A percentile compares a stretch with the other conserved stretches of the same genome.
Conservation (phyloP, 495 filamentous ascomycete species). For the Echria macrotheca region DNA sequence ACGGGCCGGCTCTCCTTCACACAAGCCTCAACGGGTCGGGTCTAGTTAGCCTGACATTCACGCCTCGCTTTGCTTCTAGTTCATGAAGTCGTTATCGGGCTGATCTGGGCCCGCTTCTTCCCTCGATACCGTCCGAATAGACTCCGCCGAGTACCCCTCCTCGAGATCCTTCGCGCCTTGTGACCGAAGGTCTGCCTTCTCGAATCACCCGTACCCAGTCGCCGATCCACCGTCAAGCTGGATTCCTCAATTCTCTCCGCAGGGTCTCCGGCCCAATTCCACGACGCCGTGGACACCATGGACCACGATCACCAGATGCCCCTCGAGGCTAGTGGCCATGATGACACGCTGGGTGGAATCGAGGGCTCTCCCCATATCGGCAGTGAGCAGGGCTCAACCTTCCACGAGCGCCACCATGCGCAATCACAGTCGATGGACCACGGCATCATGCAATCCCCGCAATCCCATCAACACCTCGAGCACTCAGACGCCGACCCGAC, state of each 20-base stretch:
- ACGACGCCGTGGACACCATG: slow-evolving; percentile 47
- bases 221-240: slow-evolving; percentile 39
- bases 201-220: too few species aligned
- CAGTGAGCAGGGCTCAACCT: slow-evolving; percentile 19
- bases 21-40: too few species aligned
- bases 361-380: slow-evolving; percentile 29
- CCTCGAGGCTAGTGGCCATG: slow-evolving; percentile 20
- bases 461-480: slow-evolving; percentile 24
- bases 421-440: slow-evolving; percentile 39
- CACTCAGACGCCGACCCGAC: slow-evolving; percentile 32
- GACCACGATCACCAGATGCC: slow-evolving; percentile 34
- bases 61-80: background rate
- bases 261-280: slow-evolving; percentile 46
- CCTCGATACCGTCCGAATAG: background rate
- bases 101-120: slow-evolving; percentile 20
- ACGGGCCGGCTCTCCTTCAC: too few species aligned
- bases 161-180: slow-evolving; percentile 5
- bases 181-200: too few species aligned
- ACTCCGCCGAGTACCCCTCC: slow-evolving; percentile 11
- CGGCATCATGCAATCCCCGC: slow-evolving; percentile 28
- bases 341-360: slow-evolving; percentile 36
- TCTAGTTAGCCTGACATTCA: too few species aligned
- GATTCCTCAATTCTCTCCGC: slow-evolving; percentile 44
- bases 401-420: slow-evolving; percentile 26
- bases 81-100: slow-evolving; percentile 30